Conservation (phyloP, 2,329 filamentous ascomycete species). For the Neurospora sp. region DNA sequence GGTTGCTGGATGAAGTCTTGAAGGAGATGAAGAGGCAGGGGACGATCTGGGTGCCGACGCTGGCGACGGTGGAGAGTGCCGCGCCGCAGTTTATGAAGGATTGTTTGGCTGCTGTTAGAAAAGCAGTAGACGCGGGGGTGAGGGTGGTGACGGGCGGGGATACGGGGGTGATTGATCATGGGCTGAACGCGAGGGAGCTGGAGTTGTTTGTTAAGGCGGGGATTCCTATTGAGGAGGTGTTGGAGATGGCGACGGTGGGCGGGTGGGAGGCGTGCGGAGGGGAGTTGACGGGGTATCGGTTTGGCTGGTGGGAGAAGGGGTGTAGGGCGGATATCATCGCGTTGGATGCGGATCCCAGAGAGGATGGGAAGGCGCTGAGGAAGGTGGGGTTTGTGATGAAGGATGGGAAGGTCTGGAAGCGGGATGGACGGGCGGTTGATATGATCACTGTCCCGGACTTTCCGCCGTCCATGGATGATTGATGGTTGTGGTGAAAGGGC, state of each 20-base stretch:
- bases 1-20: slow-evolving; percentile 30
- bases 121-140: slow-evolving; percentile 36
- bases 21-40: slow-evolving; percentile 32
- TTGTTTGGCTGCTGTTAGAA: slow-evolving; percentile 30
- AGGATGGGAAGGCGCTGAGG: slow-evolving; percentile 32
- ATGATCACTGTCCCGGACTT: slow-evolving; percentile 12
- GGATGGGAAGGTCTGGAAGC: slow-evolving; percentile 37
- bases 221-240: slow-evolving; percentile 37
- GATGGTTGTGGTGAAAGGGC: not conserved
- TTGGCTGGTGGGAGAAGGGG: slow-evolving; percentile 41
- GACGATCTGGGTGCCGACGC: slow-evolving; percentile 43
- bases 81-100: slow-evolving; percentile 18
- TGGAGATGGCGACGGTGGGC: slow-evolving; percentile 39
- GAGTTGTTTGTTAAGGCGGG: slow-evolving; percentile 42
- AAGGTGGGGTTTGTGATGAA: slow-evolving; percentile 48
- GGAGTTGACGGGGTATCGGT: slow-evolving; percentile 39
- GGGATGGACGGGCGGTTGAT: slow-evolving; percentile 19
- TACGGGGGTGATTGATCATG: slow-evolving; percentile 43
- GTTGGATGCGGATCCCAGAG: slow-evolving; percentile 32
- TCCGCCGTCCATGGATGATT: slow-evolving; percentile 1
- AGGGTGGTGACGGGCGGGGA: slow-evolving; percentile 43
- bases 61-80: slow-evolving; percentile 33
- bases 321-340: slow-evolving; percentile 42
- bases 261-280: slow-evolving; percentile 48
- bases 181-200: slow-evolving; percentile 41